Evolutionary conservation across 495 filamentous ascomycete species (phyloP), one percentile per base, ranked within the genome.

Genomic region (Pseudoneurospora amorphoporcata): DNA sequence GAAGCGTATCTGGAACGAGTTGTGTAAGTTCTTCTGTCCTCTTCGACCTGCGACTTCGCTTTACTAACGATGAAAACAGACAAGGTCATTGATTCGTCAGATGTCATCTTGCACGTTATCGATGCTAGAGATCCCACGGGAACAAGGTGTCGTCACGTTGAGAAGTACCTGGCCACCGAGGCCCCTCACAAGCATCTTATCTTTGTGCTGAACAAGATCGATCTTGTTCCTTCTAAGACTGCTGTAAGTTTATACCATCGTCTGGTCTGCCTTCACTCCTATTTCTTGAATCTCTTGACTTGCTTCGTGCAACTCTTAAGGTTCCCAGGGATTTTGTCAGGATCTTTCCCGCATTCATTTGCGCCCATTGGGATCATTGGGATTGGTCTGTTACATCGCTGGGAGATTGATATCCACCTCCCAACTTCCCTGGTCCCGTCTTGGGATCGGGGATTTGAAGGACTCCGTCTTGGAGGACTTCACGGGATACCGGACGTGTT

Each of bases 1-100:
- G 75, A 96, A 95, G 81, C 86, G 95, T 68, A 99, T 99, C 75
- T 98, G 94, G 94, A 98, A 98, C 81, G 95, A 99, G 77, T 81
- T 99, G n/a, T 97, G 95, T 84, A 71, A 70, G 78, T 74, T 8
- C 42, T 39, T 2, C 7, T 68, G 10, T 42, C 4, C 2, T 41
- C 4, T 8, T 9, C 16, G 37, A 53, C 16, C 37, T 32, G 3
- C 7, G 4, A 65, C 17, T 7, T 16, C 43, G 41, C 7, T 1
- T 8, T 70, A 32, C 77, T 78, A 73, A 77, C 73, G 3, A 8
- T 16, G 14, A 10, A 10, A 10, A n/a, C n/a, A 77, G 74, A 85
- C 78, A 97, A 99, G 83, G 93, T 97, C 77, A 94, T 98, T 37
- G 94, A 97, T 81, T 94, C 93, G 8, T 95, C 93, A n/a, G 95